Conservation (phyloP, 257 asterid genomes). For the Nicotiana obtusifolia region DNA sequence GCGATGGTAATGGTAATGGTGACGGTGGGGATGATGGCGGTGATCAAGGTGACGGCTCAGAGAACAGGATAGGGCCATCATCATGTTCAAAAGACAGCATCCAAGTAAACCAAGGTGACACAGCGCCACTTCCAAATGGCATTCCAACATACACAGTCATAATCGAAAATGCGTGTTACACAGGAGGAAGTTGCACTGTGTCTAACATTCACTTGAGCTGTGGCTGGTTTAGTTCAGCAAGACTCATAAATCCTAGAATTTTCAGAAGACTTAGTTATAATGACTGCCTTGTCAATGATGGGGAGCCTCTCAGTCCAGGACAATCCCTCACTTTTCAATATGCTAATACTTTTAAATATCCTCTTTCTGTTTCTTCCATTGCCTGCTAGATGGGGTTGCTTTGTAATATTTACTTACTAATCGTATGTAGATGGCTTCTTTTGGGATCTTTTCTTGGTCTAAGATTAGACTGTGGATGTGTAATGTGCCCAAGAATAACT, state of each 20-base stretch:
- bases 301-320: constrained; percentile 41
- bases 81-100: constrained; percentile 40
- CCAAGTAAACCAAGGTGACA: constrained; percentile 35
- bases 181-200: constrained; percentile 46
- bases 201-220: constrained; percentile 61
- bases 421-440: background rate
- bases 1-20: background rate
- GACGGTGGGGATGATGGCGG: background rate
- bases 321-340: constrained; percentile 43
- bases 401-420: background rate
- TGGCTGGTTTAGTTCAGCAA: constrained; percentile 73
- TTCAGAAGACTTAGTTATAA: constrained; percentile 41
- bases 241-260: constrained; percentile 38
- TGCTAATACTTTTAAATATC: constrained; percentile 52
- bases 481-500: background rate
- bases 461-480: background rate
- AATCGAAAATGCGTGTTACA: constrained; percentile 36
- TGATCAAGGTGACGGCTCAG: constrained; percentile 14
- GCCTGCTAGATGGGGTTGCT: constrained; percentile 18
- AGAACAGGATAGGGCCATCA: constrained; percentile 24
- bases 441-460: background rate
- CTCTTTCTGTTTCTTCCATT: constrained; percentile 42
- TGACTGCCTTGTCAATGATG: constrained; percentile 67
- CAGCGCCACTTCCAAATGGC: constrained; percentile 51
- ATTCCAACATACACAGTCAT: constrained; percentile 63